Percentiles rank a stretch among this genome's conserved stretches.
Conservation (phyloP, 2,329 filamentous ascomycete species). For the Fusarium beomiforme region DNA sequence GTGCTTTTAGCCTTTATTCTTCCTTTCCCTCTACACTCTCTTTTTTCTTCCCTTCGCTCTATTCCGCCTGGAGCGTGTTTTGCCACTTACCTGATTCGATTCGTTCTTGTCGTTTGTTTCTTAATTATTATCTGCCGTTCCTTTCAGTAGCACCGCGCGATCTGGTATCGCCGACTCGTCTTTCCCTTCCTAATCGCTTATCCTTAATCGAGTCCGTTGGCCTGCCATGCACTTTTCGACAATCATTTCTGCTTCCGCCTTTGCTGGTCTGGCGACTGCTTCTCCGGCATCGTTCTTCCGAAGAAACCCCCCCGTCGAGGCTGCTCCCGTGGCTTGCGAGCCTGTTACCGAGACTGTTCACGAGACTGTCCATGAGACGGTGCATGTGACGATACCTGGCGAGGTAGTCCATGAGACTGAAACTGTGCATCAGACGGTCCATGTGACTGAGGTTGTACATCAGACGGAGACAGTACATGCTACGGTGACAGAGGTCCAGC, state of each 20-base stretch:
- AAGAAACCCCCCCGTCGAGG: conserved; percentile 15
- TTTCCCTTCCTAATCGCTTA: background rate
- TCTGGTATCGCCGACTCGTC: conserved; percentile 26
- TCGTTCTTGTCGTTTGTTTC: conserved; percentile 6
- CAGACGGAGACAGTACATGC: background rate
- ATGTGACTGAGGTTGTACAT: background rate
- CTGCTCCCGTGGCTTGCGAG: conserved; percentile 4
- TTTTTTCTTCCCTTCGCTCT: background rate
- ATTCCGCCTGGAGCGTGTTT: conserved; percentile 16
- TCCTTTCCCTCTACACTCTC: background rate
- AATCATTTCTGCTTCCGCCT: conserved; percentile 5
- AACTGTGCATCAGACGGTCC: background rate
- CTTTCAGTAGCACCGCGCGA: conserved; percentile 27
- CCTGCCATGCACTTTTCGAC: conserved; percentile 18
- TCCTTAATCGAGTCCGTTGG: background rate
- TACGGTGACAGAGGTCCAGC: conserved; percentile 10
- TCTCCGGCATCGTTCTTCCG: conserved; percentile 21
- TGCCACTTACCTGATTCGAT: conserved; percentile 4
- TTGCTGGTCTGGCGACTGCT: conserved; percentile 20
- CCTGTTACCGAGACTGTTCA: conserved; percentile 21
- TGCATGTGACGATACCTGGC: conserved; percentile 10
- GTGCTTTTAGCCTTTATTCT: conserved; percentile 4
- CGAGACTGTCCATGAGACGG: conserved; percentile 5
- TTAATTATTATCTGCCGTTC: conserved; percentile 15
- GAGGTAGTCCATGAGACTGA: conserved; percentile 10